phyloP scores from a whole-genome alignment of 805 yeast genomes.

The Yarrowia porcina region DNA sequence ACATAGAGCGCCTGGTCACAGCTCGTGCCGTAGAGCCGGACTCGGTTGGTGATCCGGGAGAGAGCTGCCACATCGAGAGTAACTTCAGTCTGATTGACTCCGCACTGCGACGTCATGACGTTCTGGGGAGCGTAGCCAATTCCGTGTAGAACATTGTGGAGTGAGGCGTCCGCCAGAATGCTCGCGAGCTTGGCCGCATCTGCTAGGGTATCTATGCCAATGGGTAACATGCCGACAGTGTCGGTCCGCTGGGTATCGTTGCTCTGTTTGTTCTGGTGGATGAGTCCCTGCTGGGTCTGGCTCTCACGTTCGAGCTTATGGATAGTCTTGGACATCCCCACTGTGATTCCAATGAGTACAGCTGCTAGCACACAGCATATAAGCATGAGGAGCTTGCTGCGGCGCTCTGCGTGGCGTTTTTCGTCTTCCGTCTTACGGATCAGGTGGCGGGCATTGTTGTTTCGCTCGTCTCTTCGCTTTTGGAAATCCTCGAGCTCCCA shows the following conservation, averaged over 20 bases:
- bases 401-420: slow-evolving; percentile 3
- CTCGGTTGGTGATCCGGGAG: slow-evolving; percentile 55
- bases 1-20: slow-evolving; percentile 55
- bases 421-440: background rate
- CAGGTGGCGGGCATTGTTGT: background rate
- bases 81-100: slow-evolving; percentile 47
- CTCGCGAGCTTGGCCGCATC: slow-evolving; percentile 2
- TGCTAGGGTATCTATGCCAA: slow-evolving; percentile 9
- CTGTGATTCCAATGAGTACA: slow-evolving; percentile 1
- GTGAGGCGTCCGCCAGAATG: slow-evolving; percentile 5
- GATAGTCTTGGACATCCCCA: background rate
- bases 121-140: slow-evolving; percentile 57
- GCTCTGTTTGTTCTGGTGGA: background rate
- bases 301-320: background rate
- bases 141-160: slow-evolving; percentile 47
- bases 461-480: slow-evolving; percentile 1
- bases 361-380: background rate
- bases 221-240: background rate
- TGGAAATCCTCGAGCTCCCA: slow-evolving; percentile 19
- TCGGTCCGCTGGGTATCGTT: slow-evolving; percentile 2
- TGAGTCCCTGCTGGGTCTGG: background rate
- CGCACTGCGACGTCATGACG: slow-evolving; percentile 52
- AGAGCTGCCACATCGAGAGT: slow-evolving; percentile 54
- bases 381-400: background rate
- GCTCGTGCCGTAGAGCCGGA: slow-evolving; percentile 59